A percentile compares a stretch with the other conserved stretches of the same genome.
Evolutionary conservation across 2,329 filamentous ascomycete species (phyloP).

Genomic region (Drechslerella stenobrocha): DNA sequence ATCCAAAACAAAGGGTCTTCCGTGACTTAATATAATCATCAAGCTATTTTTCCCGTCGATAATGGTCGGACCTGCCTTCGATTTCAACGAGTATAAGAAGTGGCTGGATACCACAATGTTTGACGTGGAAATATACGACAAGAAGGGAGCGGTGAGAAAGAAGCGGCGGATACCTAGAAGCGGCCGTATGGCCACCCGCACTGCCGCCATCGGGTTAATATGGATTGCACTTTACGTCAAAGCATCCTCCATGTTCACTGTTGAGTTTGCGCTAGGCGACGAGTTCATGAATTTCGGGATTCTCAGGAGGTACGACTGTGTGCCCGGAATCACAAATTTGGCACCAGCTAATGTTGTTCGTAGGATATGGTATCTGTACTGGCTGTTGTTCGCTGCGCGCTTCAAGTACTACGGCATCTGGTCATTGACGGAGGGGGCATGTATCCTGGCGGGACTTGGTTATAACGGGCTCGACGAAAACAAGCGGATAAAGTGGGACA

Average conservation of each 20-base stretch:
- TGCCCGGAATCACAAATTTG: not conserved
- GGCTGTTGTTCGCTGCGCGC: constrained; percentile 78
- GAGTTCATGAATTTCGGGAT: constrained; percentile 70
- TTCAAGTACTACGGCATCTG: constrained; percentile 98
- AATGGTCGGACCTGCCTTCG: constrained; percentile 87
- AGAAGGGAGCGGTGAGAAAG: constrained; percentile 81
- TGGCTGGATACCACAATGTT: constrained; percentile 98
- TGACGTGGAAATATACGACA: constrained; percentile 81
- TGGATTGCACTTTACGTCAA: constrained; percentile 82
- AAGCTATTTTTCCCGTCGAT: constrained; percentile 86
- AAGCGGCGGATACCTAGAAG: constrained; percentile 91
- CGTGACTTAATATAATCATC: constrained; percentile 12
- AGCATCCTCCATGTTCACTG: constrained; percentile 69
- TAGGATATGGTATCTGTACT: constrained; percentile 73
- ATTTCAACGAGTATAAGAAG: constrained; percentile 85
- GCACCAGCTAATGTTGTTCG: not conserved
- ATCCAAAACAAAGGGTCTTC: too few species aligned
- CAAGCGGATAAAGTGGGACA: constrained; percentile 84
- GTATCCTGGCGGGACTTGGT: constrained; percentile 88
- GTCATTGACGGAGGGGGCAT: constrained; percentile 88
- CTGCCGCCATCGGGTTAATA: constrained; percentile 70
- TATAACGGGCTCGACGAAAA: constrained; percentile 88
- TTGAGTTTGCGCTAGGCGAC: constrained; percentile 66
- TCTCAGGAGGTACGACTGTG: constrained; percentile 62
- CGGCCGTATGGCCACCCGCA: constrained; percentile 78